Percentiles rank a stretch among this genome's conserved stretches.
These are phyloP conservation scores for Cucurbita maxima DNA, from an alignment of 306 rosid genomes.

Conservation along the genomic window DNA sequence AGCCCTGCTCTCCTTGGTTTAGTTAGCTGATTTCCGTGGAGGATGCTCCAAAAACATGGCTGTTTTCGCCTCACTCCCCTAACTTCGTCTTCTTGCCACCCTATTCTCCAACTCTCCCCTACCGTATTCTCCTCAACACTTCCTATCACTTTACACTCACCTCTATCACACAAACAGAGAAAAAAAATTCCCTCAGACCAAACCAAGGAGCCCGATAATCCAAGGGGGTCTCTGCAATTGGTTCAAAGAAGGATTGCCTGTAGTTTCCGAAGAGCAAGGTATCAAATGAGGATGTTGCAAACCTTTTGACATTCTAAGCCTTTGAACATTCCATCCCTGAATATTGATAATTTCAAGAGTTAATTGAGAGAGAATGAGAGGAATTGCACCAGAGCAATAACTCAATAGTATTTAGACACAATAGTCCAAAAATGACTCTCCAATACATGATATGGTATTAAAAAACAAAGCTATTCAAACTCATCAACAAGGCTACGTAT, in stretches of 20 bases:
- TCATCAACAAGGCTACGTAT: background rate
- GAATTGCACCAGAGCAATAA: no score
- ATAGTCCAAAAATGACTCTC: no score
- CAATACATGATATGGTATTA: background rate
- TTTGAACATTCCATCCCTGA: no score
- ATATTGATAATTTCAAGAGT: no score
- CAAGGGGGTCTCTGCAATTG: constrained; percentile 87
- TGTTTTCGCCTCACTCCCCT: constrained; percentile 38
- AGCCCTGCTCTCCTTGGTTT: background rate
- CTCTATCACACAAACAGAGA: background rate
- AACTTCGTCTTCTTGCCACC: constrained; percentile 4
- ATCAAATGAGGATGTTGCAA: no score
- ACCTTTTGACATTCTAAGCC: no score
- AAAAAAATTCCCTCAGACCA: constrained; percentile 14
- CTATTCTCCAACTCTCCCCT: no score
- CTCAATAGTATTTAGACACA: no score
- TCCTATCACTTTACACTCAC: constrained; percentile 19
- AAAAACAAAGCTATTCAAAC: background rate
- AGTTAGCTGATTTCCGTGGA: constrained; percentile 7
- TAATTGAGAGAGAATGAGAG: no score
- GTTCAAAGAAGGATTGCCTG: constrained; percentile 66
- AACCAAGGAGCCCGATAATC: background rate
- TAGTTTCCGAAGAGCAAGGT: constrained; percentile 33
- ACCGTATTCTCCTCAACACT: no score
- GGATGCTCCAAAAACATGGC: constrained; percentile 30